Conservation (phyloP, 768 basidiomycete genomes). For the Russula emetica region DNA sequence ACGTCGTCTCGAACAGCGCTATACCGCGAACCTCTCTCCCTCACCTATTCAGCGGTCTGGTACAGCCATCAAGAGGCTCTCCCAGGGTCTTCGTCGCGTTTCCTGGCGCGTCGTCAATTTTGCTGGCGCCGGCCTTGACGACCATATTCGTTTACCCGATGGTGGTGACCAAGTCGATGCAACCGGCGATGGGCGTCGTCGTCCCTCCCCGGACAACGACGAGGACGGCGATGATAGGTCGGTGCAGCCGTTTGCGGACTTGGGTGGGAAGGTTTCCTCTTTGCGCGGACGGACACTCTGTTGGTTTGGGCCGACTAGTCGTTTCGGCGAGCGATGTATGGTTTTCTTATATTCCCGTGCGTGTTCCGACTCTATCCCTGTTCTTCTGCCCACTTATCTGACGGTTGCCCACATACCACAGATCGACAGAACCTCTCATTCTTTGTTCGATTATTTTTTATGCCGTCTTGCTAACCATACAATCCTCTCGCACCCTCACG, state of each 20-base stretch:
- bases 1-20: conserved; percentile 45
- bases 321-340: conserved; percentile 60
- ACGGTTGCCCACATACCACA: conserved; percentile 32
- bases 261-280: conserved; percentile 41
- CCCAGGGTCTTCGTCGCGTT: conserved; percentile 54
- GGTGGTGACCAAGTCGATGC: conserved; percentile 34
- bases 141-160: conserved; percentile 48
- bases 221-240: conserved; percentile 35
- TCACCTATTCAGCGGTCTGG: conserved; percentile 49
- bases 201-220: conserved; percentile 15
- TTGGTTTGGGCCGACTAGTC: conserved; percentile 65
- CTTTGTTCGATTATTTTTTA: conserved; percentile 80
- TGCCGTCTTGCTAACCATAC: conserved; percentile 75
- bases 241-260: conserved; percentile 37
- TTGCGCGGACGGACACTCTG: conserved; percentile 79
- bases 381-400: not conserved
- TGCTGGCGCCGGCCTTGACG: conserved; percentile 55
- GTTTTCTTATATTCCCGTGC: conserved; percentile 73
- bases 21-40: conserved; percentile 53
- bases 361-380: conserved; percentile 34
- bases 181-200: not conserved
- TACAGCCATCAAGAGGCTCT: conserved; percentile 54
- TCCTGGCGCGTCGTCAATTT: conserved; percentile 82
- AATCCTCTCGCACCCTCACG: conserved; percentile 59
- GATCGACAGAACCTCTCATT: conserved; percentile 84